Conservation (phyloP, 163 green algal genomes). For the Chloroidium sp. region DNA sequence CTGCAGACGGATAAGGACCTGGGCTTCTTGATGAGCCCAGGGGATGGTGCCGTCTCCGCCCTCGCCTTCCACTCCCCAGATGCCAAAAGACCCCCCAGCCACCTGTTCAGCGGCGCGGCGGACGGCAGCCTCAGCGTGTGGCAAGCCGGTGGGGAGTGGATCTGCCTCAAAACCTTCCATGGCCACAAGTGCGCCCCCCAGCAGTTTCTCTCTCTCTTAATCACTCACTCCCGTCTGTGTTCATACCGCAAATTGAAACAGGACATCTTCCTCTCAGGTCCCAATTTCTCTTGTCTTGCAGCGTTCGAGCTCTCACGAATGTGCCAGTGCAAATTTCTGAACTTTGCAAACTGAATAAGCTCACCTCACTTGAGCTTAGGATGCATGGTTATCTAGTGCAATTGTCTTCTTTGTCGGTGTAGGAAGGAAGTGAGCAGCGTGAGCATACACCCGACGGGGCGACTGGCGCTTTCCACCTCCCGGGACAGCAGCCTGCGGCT, state of each 20-base stretch:
- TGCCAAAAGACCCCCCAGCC: constrained; percentile 36
- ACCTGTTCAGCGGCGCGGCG: constrained; percentile 64
- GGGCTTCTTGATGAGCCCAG: constrained; percentile 72
- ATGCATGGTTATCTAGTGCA: too few relatives aligned
- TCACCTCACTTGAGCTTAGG: too few relatives aligned
- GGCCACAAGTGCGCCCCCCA: constrained; percentile 5
- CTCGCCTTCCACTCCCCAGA: constrained; percentile 53
- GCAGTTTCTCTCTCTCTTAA: not conserved
- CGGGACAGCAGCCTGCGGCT: constrained; percentile 63
- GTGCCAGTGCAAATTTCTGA: too few relatives aligned
- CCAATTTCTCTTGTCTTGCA: too few relatives aligned
- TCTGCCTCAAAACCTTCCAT: constrained; percentile 57
- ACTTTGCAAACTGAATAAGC: too few relatives aligned
- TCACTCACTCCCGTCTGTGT: too few relatives aligned
- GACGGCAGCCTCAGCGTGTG: constrained; percentile 73
- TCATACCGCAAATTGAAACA: too few relatives aligned
- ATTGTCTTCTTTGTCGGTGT: constrained; percentile 17
- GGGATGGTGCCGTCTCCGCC: constrained; percentile 64
- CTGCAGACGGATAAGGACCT: constrained; percentile 51
- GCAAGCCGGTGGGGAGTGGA: constrained; percentile 55
- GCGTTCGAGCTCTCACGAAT: too few relatives aligned
- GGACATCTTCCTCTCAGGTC: too few relatives aligned
- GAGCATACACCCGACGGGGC: constrained; percentile 59
- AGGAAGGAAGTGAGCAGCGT: constrained; percentile 51
- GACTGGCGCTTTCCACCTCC: constrained; percentile 49